Conservation (phyloP, 2,329 filamentous ascomycete genomes). For the Fusarium temperatum region DNA sequence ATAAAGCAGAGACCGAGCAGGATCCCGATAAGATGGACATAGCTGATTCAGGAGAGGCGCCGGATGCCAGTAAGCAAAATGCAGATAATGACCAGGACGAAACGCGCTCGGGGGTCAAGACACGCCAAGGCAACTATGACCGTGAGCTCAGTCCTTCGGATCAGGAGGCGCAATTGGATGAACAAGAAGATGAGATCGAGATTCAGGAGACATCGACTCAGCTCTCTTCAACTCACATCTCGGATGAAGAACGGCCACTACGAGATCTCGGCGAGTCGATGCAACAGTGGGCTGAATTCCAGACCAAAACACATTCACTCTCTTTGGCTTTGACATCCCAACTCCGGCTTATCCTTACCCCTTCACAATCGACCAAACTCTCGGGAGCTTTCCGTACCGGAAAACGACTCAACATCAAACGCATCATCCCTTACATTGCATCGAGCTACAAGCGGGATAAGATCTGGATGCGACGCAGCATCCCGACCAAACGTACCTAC, state of each 20-base stretch:
- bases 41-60: slow-evolving; percentile 45
- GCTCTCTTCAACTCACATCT: slow-evolving; percentile 78
- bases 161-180: slow-evolving; percentile 54
- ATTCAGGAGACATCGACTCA: slow-evolving; percentile 67
- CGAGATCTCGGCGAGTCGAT: slow-evolving; percentile 67
- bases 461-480: slow-evolving; percentile 96
- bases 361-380: slow-evolving; percentile 94
- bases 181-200: slow-evolving; percentile 58
- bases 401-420: slow-evolving; percentile 98
- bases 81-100: slow-evolving; percentile 61
- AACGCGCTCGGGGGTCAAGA: slow-evolving; percentile 67
- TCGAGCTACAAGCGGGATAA: slow-evolving; percentile 99
- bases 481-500: slow-evolving; percentile 93
- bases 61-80: slow-evolving; percentile 54
- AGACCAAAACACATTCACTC: slow-evolving; percentile 83
- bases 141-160: slow-evolving; percentile 57
- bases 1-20: slow-evolving; percentile 59
- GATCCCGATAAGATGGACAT: slow-evolving; percentile 57
- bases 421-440: slow-evolving; percentile 99
- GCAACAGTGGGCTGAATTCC: slow-evolving; percentile 84
- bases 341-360: slow-evolving; percentile 92
- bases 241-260: slow-evolving; percentile 53
- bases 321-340: slow-evolving; percentile 93
- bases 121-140: slow-evolving; percentile 66
- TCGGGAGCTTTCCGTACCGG: slow-evolving; percentile 96